phyloP scores from a whole-genome alignment of 2,329 filamentous ascomycete species.

The Epichloe sp. region DNA sequence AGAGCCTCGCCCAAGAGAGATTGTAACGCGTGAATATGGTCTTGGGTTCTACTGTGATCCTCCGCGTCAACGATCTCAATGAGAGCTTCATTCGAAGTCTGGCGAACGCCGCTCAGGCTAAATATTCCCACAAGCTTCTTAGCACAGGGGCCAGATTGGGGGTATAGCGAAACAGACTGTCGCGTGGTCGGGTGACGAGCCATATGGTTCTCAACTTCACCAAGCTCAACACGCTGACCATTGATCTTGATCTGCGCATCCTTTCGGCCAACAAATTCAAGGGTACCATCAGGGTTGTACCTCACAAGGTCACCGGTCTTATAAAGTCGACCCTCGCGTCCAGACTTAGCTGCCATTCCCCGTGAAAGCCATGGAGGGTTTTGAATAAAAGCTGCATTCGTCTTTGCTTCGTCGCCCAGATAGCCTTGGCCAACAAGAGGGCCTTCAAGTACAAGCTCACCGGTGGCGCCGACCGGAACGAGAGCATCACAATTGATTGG shows the following conservation, averaged over 20 bases:
- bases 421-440: conserved; percentile 37
- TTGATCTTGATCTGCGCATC: conserved; percentile 37
- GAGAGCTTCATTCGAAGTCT: neutral
- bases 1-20: conserved; percentile 4
- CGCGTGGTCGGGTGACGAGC: neutral
- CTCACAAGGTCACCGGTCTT: conserved; percentile 22
- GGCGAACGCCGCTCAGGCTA: neutral
- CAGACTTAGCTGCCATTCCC: conserved; percentile 2
- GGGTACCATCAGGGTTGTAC: conserved; percentile 14
- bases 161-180: neutral
- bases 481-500: conserved; percentile 12
- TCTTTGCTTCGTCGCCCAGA: conserved; percentile 30
- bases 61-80: neutral
- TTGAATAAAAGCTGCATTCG: conserved; percentile 29
- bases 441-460: conserved; percentile 26
- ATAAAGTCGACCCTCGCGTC: conserved; percentile 20
- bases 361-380: conserved; percentile 24
- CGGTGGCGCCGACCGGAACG: conserved; percentile 15
- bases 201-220: conserved; percentile 12
- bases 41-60: neutral
- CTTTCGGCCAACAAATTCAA: conserved; percentile 25
- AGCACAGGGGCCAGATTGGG: neutral
- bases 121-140: conserved; percentile 1
- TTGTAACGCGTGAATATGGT: conserved; percentile 4
- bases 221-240: conserved; percentile 35